These are phyloP conservation scores for Dalechampia spathulata DNA, from an alignment of 441 rosid species.

Conservation along the genomic window DNA sequence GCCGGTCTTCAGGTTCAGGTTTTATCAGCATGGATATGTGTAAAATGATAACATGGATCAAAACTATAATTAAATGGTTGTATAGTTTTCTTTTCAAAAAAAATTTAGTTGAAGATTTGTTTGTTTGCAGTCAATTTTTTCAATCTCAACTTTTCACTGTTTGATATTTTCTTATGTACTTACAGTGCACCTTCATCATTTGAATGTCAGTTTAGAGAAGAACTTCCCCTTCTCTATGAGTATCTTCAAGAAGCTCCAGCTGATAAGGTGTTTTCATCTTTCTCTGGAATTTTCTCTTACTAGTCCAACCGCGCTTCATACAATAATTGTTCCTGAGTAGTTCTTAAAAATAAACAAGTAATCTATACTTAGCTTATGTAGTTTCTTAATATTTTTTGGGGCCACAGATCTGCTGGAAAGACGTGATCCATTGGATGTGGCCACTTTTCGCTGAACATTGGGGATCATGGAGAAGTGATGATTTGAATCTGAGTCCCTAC, in stretches of 20 bases:
- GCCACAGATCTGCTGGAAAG: conserved; percentile 75
- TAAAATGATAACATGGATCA: too few relatives aligned
- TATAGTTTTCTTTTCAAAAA: too few relatives aligned
- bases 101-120: too few relatives aligned
- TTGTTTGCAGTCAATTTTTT: too few relatives aligned
- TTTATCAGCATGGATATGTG: too few relatives aligned
- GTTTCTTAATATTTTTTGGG: neutral
- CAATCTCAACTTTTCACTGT: too few relatives aligned
- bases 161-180: conserved; percentile 2
- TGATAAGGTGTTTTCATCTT: conserved; percentile 40
- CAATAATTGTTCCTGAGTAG: neutral
- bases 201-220: conserved; percentile 52
- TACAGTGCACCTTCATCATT: conserved; percentile 76
- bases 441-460: conserved; percentile 77
- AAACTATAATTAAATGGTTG: too few relatives aligned
- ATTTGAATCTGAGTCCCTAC: conserved; percentile 65
- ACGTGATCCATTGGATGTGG: conserved; percentile 97
- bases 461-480: conserved; percentile 83
- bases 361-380: neutral
- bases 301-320: neutral
- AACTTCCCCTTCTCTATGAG: conserved; percentile 53
- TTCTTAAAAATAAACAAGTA: neutral
- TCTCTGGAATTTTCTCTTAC: neutral
- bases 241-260: conserved; percentile 66
- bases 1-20: too few relatives aligned